These are phyloP conservation scores for Phaseolus lunatus DNA, from an alignment of 306 rosid genomes.

Conservation along the genomic window DNA sequence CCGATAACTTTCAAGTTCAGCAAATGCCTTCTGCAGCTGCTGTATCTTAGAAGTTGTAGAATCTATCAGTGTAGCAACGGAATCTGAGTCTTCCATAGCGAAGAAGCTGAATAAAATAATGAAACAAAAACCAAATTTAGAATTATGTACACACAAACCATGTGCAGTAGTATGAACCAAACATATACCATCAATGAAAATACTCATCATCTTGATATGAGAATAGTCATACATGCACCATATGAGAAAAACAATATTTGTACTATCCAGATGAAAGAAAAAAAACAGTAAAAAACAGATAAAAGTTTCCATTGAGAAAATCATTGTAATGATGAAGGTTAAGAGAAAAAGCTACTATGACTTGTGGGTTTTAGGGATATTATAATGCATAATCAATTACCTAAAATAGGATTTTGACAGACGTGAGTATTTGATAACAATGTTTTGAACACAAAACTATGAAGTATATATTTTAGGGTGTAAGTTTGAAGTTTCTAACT, in stretches of 20 bases:
- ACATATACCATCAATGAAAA: constrained; percentile 13
- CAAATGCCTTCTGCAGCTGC: constrained; percentile 97
- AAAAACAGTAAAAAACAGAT: background rate
- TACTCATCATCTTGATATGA: background rate
- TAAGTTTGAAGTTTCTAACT: background rate
- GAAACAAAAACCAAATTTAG: constrained; percentile 25
- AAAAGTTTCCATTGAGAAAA: background rate
- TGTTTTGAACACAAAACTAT: background rate
- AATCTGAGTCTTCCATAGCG: constrained; percentile 78
- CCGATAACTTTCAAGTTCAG: constrained; percentile 97
- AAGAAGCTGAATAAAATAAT: constrained; percentile 59
- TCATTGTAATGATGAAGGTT: background rate
- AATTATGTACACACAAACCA: background rate
- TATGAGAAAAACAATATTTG: background rate
- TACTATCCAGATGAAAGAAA: background rate
- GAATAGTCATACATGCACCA: background rate
- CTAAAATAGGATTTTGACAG: background rate
- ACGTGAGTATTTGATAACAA: background rate
- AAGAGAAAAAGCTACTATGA: background rate
- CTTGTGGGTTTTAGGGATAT: background rate
- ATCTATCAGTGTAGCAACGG: constrained; percentile 80
- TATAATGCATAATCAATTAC: background rate
- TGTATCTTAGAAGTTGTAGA: constrained; percentile 90
- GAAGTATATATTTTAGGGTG: background rate
- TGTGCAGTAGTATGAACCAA: background rate